Evolutionary conservation across 495 filamentous ascomycete genomes (phyloP), one percentile per base, ranked within the genome.

Genomic region (Xylaria acuta): DNA sequence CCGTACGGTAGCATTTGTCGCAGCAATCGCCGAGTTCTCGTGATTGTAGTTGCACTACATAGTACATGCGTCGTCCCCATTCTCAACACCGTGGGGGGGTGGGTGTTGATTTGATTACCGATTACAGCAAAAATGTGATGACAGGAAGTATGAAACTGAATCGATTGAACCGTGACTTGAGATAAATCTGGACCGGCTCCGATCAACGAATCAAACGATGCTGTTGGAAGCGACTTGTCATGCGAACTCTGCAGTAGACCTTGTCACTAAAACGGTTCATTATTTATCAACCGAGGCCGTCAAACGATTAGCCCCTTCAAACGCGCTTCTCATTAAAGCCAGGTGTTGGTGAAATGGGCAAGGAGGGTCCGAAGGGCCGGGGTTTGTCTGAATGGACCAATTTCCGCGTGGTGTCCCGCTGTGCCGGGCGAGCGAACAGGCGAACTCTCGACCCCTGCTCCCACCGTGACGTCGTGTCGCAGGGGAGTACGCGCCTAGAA

Each of bases 401-500:
- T 40, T 51, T 27, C 30, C 45, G 43, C 45, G 20, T 36, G 12
- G 45, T 66, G 64, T 54, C 47, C 64, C 64, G 47, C 32, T 40
- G 43, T 67, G 64, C 47, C 34, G 64, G 64, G 64, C 64, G 32
- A 30, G 49, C 36, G 43, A 53, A 53, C 32, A 67, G 64, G 16
- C 45, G 64, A 67, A 51, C 43, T 49, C 25, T 34, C 8, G 36
- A 67, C 49, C 49, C 49, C 36, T 43, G 49, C 49, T 30, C 49
- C 36, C 36, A 51, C 64, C 34, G 45, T 54, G 65, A 67, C 65
- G 65, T 67, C 32, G 65, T 49, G 65, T 41, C 49, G 65, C 65
- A 67, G 65, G 65, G 65, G 65, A 67, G 34, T 9, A 53, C 64
- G 65, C 65, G 65, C 65, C 65, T 67, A 67, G 49, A 56, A 53